Evolutionary conservation across 2,329 filamentous ascomycete genomes (phyloP), one percentile per base, ranked within the genome.

Genomic region (Diaporthe australafricana): DNA sequence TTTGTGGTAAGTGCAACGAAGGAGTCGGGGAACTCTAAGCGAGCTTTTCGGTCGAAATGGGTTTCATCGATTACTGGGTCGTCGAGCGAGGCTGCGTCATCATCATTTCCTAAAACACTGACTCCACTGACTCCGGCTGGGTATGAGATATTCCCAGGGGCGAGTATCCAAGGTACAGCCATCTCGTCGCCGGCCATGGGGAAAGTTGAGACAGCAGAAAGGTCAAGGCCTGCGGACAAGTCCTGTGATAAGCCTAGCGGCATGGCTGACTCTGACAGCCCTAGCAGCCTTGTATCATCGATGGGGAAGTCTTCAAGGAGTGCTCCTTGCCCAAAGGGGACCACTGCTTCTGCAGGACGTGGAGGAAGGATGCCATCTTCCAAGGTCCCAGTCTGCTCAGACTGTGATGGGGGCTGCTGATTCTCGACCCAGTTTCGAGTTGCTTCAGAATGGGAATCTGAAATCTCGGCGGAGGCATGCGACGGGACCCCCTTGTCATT

Each of bases 1-100:
- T 66, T 57, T 9, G 73, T 73, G 17, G 73, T 74, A 25, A 74
- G 68, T 47, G 38, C 55, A 27, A 72, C 67, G 12, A 63, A 50
- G 63, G 66, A 66, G 35, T 74, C 73, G 22, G 71, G 62, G n/a
- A 71, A 71, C 22, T 70, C 71, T 17, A 74, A 35, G 22, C 67
- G 67, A 22, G 67, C 53, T 53, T 60, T 42, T 4, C 53, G 27
- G 17, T 56, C 53, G 25, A 69, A 60, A 30, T n/a, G 14, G 16
- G 67, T 47, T 25, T 32, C 67, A 20, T 69, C 67, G 38, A 69
- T 20, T n/a, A 60, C 56, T 38, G 32, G 32, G 12, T 69, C 53
- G 56, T 60, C 53, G 27, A 60, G 22, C 9, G 67, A 69, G 35
- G 45, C 53, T 11, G 53, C 53, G 30, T 68, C 55, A 38, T 65